Evolutionary conservation across 371 early-diverging fungal genomes (phyloP), one percentile per base, ranked within the genome.

Genomic region (Zychaea mexicana): DNA sequence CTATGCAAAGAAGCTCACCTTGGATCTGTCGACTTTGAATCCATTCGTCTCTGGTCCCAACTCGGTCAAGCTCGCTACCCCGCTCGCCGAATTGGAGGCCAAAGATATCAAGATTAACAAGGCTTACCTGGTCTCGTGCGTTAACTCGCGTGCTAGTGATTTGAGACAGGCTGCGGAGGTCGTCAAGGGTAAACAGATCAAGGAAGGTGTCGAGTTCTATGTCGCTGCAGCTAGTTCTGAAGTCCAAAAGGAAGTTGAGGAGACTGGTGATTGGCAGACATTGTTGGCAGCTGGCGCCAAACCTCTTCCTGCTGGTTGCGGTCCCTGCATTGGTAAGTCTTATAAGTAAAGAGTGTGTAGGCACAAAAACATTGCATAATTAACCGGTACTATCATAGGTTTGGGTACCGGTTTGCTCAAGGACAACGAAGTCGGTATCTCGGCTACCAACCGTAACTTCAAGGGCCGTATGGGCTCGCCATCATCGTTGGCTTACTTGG

Each of bases 401-500:
- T 83, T 96, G 12, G 97, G 97, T 30, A 86, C 87, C 7, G 98
- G 96, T 53, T 79, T 96, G 66, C 82, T 96, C 52, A 85, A 93
- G 78, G 96, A 96, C 72, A 92, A 92, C 21, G 96, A 96, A 78
- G 93, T 97, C 3, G 96, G 97, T 53, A 97, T 98, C 45, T 95
- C 96, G 24, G 96, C 98, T 17, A 96, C 98, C 31, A 98, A 98
- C 77, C 88, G 98, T 52, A 98, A 98, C 78, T 98, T 93, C 77
- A 97, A 97, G 83, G 98, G 98, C 36, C 89, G 98, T 33, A 98
- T 98, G 98, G 98, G 98, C 32, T 93, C 94, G 0, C 93, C 92
- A 30, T 85, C 76, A 31, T 95, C 98, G 0, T 81, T 89, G 45
- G 95, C 96, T 0, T 98, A 97, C 67, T 84, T 98, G 53, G 92